Evolutionary conservation across 192 early-diverging fungal species (phyloP).

Genomic region (Coemansia umbellata): DNA sequence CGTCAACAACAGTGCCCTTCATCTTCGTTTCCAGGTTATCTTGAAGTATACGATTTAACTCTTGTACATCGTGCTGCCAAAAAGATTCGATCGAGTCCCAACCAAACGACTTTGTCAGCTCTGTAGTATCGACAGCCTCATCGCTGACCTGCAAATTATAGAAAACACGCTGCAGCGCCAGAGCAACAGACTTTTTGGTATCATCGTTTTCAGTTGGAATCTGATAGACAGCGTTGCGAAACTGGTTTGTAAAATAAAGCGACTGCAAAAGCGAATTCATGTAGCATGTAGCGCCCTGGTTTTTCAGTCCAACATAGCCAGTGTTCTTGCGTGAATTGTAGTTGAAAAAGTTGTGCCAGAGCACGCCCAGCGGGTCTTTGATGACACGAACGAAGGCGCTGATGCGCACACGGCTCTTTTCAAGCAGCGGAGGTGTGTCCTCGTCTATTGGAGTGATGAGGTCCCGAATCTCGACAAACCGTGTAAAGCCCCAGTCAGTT

Average conservation of each 20-base stretch:
- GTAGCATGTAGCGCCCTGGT: constrained; percentile 98
- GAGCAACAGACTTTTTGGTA: constrained; percentile 80
- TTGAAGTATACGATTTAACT: constrained; percentile 95
- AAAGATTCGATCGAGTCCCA: constrained; percentile 96
- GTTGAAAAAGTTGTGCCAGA: constrained; percentile 94
- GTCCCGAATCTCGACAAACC: constrained; percentile 57
- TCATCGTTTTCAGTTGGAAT: constrained; percentile 89
- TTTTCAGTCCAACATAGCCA: constrained; percentile 90
- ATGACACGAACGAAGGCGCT: constrained; percentile 71
- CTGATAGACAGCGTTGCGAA: constrained; percentile 87
- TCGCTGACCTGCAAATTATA: constrained; percentile 77
- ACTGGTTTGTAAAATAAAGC: constrained; percentile 89
- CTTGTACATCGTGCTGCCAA: constrained; percentile 98
- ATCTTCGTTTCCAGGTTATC: constrained; percentile 97
- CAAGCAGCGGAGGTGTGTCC: constrained; percentile 56
- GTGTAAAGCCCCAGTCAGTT: constrained; percentile 94
- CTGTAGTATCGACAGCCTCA: constrained; percentile 81
- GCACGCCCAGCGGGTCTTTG: constrained; percentile 83
- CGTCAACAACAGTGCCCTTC: constrained; percentile 93
- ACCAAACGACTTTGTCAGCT: constrained; percentile 97
- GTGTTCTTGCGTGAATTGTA: constrained; percentile 89
- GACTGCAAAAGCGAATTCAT: constrained; percentile 98
- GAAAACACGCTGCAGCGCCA: constrained; percentile 93
- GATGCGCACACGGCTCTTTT: constrained; percentile 63
- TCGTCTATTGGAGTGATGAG: constrained; percentile 42